These are phyloP conservation scores for Monascus purpureus DNA, from an alignment of 495 filamentous ascomycete species.

Conservation along the genomic window DNA sequence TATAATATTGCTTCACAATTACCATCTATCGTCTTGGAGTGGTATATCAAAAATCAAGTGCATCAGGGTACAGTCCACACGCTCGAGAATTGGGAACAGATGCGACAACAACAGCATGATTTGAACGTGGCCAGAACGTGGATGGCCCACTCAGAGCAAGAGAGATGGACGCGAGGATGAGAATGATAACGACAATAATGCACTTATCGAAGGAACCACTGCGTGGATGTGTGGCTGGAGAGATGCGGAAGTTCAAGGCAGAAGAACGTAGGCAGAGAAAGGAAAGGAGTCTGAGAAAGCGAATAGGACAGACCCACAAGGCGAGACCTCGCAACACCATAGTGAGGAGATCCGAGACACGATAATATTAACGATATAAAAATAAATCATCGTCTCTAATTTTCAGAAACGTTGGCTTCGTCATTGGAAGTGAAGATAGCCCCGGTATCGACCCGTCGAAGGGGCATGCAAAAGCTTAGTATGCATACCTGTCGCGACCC, in stretches of 20 bases:
- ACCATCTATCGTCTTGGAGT: no score
- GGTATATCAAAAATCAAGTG: conserved; percentile 21
- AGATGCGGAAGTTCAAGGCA: conserved; percentile 22
- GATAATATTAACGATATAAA: no score
- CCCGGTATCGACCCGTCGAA: no score
- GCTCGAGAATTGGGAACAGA: conserved; percentile 18
- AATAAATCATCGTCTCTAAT: no score
- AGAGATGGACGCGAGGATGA: conserved; percentile 4
- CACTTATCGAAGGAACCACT: conserved; percentile 20
- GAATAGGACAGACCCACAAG: background rate
- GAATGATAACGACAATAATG: conserved; percentile 11
- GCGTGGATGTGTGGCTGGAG: conserved; percentile 31
- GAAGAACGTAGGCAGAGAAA: conserved; percentile 11
- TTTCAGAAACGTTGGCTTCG: no score
- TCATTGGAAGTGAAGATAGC: no score
- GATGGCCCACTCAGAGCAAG: background rate
- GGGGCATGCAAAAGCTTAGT: no score
- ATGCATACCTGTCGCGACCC: no score
- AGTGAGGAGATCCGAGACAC: background rate
- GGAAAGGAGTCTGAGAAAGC: conserved; percentile 10
- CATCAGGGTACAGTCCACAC: conserved; percentile 24
- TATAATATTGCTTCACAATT: no score
- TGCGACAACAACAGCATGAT: conserved; percentile 14
- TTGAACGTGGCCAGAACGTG: conserved; percentile 2
- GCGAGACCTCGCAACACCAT: background rate